Conservation (phyloP, 2,329 filamentous ascomycete species). For the Didymella keratinophila region DNA sequence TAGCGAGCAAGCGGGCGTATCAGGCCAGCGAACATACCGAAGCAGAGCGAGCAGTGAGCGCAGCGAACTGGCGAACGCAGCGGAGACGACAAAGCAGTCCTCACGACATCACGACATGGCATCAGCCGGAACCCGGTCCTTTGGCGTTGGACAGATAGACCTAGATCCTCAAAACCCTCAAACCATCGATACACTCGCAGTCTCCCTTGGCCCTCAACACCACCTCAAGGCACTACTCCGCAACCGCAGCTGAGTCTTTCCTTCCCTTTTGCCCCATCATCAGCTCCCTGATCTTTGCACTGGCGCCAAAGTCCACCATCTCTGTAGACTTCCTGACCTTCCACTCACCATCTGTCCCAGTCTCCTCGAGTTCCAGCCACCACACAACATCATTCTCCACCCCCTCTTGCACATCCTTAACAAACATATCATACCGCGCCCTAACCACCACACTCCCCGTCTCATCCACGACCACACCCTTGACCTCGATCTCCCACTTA, state of each 20-base stretch:
- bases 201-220: too few relatives aligned
- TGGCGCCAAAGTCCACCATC: conserved; percentile 44
- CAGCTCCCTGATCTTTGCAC: conserved; percentile 26
- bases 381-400: conserved; percentile 47
- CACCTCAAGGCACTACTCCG: neutral
- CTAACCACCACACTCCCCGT: conserved; percentile 29
- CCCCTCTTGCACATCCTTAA: conserved; percentile 16
- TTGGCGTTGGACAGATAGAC: conserved; percentile 17
- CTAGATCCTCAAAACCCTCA: conserved; percentile 9
- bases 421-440: conserved; percentile 38
- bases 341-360: conserved; percentile 9
- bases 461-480: conserved; percentile 39
- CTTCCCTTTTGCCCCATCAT: conserved; percentile 8
- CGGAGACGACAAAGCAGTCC: neutral
- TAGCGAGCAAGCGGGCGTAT: neutral
- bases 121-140: neutral
- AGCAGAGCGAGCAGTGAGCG: too few relatives aligned
- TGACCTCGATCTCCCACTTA: conserved; percentile 33
- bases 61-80: too few relatives aligned
- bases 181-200: neutral
- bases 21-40: too few relatives aligned
- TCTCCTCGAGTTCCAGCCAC: conserved; percentile 38
- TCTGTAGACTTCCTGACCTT: conserved; percentile 39
- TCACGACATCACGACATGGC: conserved; percentile 16
- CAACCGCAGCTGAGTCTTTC: neutral